Percentiles rank a stretch among this genome's conserved stretches.
phyloP scores from a whole-genome alignment of 2,329 filamentous ascomycete species.

The Thelonectria discophora region DNA sequence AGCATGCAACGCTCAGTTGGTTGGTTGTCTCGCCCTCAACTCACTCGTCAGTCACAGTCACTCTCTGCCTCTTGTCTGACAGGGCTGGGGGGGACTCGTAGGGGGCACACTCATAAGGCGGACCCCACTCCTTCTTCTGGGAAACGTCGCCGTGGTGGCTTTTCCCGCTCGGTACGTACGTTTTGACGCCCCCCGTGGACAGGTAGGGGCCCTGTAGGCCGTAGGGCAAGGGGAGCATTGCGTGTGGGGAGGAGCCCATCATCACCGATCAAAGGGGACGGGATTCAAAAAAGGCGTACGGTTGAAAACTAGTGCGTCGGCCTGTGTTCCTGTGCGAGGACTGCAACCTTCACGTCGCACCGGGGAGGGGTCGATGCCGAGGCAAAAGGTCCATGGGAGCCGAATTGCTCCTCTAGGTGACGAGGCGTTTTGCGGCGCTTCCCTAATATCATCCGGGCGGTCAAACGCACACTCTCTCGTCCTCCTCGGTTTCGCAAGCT shows the following conservation, averaged over 20 bases:
- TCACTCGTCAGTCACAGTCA: too few relatives aligned
- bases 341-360: background rate
- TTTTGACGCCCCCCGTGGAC: too few relatives aligned
- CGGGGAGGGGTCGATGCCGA: background rate
- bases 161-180: constrained; percentile 16
- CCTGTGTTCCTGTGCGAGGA: background rate
- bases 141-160: constrained; percentile 25
- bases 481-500: background rate
- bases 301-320: background rate
- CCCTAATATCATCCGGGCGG: background rate
- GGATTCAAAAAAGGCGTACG: constrained; percentile 17
- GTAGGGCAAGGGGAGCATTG: constrained; percentile 6
- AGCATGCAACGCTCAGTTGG: constrained; percentile 29
- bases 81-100: background rate
- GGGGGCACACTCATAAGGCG: constrained; percentile 25
- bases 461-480: background rate
- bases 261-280: constrained; percentile 19
- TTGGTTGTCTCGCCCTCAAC: too few relatives aligned
- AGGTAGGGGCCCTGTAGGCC: too few relatives aligned
- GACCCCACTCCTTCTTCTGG: constrained; percentile 41
- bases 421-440: background rate
- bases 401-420: too few relatives aligned
- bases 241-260: constrained; percentile 16
- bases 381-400: background rate
- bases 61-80: background rate